Percentiles rank a stretch among this genome's conserved stretches.
Conservation (phyloP, 441 rosid genomes). For the Hura crepitans region DNA sequence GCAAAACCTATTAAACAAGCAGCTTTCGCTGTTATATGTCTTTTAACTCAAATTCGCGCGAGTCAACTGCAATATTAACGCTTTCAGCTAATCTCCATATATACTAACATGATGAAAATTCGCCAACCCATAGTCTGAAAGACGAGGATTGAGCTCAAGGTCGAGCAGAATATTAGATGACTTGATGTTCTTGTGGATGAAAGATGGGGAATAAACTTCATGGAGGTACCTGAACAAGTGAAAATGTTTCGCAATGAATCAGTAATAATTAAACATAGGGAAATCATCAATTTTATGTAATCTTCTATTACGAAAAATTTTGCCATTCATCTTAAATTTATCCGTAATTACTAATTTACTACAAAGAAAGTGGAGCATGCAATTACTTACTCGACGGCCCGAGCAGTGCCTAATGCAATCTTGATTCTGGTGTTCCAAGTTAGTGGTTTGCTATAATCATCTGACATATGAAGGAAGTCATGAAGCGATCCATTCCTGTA, state of each 20-base stretch:
- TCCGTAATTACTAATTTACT: neutral
- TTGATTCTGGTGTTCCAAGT: constrained; percentile 96
- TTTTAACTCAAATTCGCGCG: no score
- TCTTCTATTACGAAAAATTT: no score
- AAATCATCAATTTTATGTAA: neutral
- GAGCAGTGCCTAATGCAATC: constrained; percentile 86
- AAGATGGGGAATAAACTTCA: constrained; percentile 74
- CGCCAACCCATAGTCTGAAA: constrained; percentile 78
- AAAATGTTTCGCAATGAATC: neutral
- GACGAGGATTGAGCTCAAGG: constrained; percentile 69
- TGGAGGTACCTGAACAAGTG: constrained; percentile 74
- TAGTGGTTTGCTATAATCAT: constrained; percentile 86
- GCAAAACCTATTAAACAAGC: no score
- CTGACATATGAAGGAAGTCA: constrained; percentile 77
- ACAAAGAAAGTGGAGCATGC: neutral
- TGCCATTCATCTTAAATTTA: neutral
- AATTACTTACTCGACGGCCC: constrained; percentile 71
- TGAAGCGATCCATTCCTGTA: constrained; percentile 87
- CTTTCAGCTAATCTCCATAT: neutral
- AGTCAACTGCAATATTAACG: neutral
- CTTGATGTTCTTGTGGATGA: constrained; percentile 90
- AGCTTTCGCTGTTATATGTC: no score
- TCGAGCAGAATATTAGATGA: constrained; percentile 91
- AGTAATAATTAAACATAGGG: neutral
- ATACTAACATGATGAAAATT: constrained; percentile 58